Evolutionary conservation across 73 alveolate genomes (phyloP).

Genomic region (Uronychia binucleata): DNA sequence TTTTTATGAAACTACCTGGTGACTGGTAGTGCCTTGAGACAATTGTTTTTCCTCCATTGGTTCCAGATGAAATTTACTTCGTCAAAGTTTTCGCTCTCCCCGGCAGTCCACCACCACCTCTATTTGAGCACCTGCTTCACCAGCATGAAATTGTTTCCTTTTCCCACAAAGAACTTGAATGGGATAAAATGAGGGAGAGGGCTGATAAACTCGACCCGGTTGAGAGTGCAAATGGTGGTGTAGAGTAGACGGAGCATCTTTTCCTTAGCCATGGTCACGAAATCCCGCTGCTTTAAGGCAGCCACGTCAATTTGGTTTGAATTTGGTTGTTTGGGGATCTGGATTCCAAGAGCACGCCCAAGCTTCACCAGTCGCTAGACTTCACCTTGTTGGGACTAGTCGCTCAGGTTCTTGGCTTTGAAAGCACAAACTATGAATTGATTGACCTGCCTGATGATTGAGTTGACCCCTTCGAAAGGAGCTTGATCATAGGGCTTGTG

Average conservation of each 20-base stretch:
- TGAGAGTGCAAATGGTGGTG: background rate
- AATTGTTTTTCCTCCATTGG: constrained; percentile 39
- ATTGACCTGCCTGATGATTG: background rate
- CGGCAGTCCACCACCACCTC: constrained; percentile 15
- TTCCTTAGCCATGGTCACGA: background rate
- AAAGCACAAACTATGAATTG: background rate
- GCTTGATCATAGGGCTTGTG: background rate
- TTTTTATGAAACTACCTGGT: too few relatives aligned
- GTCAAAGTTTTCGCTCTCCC: background rate
- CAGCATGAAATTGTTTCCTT: constrained; percentile 21
- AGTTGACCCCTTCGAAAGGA: background rate
- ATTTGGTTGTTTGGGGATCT: background rate
- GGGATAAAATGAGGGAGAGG: background rate
- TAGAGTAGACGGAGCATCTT: background rate
- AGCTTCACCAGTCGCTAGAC: background rate
- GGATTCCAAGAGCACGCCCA: background rate
- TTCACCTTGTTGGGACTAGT: background rate
- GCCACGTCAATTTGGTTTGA: background rate
- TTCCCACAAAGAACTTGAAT: background rate
- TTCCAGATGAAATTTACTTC: constrained; percentile 32
- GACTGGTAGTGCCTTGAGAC: too few relatives aligned
- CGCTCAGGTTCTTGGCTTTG: background rate
- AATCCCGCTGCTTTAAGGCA: background rate
- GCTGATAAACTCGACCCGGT: background rate
- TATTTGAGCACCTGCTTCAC: constrained; percentile 22